These are phyloP conservation scores for Tolypocladium guangdongense DNA, from an alignment of 2,329 filamentous ascomycete species.

Conservation along the genomic window DNA sequence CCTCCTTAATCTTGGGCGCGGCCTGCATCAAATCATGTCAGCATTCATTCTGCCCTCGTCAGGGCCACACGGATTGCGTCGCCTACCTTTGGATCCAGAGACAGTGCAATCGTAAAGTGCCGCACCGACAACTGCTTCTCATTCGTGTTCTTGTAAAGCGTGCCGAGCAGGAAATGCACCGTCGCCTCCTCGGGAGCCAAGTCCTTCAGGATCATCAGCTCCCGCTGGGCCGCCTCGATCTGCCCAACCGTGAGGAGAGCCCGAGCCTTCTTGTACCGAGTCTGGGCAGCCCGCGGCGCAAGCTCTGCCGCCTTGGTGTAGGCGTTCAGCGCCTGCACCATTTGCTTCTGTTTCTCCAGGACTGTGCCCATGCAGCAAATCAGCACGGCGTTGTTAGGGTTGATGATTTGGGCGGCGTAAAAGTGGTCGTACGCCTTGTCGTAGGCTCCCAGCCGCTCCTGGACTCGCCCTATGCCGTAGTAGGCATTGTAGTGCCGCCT, in stretches of 20 bases:
- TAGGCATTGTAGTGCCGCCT: conserved; percentile 95
- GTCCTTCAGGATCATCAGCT: conserved; percentile 81
- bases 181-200: conserved; percentile 90
- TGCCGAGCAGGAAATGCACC: conserved; percentile 88
- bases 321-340: conserved; percentile 64
- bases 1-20: conserved; percentile 88
- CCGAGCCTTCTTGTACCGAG: conserved; percentile 86
- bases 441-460: conserved; percentile 82
- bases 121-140: conserved; percentile 74
- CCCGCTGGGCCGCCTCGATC: conserved; percentile 62
- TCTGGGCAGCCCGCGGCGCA: conserved; percentile 69
- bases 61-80: neutral
- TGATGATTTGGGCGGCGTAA: conserved; percentile 76
- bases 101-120: conserved; percentile 89
- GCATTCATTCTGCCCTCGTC: neutral
- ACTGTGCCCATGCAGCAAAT: conserved; percentile 88
- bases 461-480: conserved; percentile 77
- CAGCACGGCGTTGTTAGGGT: conserved; percentile 85
- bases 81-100: conserved; percentile 87
- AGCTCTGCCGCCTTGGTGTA: conserved; percentile 76
- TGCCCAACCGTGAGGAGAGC: conserved; percentile 67
- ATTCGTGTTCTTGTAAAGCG: conserved; percentile 63
- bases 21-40: conserved; percentile 43
- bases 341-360: conserved; percentile 79
- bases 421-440: conserved; percentile 90